Percentiles rank a stretch among this genome's conserved stretches.
Conservation (phyloP, 2,329 filamentous ascomycete species). For the Polytolypa hystricis region DNA sequence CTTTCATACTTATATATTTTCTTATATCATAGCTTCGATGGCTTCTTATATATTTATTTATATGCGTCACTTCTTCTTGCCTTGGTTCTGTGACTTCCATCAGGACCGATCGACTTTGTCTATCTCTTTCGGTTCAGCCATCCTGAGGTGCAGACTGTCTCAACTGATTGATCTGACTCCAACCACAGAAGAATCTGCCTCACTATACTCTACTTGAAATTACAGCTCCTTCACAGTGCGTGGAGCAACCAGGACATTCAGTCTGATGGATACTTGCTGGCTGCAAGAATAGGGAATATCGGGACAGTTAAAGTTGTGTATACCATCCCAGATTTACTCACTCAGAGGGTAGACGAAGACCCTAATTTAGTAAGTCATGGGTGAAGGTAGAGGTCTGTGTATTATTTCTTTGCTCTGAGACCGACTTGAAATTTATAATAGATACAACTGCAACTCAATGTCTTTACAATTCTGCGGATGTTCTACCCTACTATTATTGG, state of each 20-base stretch:
- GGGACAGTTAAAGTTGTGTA: not conserved
- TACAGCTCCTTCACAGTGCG: not conserved
- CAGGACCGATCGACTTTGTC: too few species aligned
- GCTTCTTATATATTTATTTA: too few species aligned
- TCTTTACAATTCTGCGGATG: too few species aligned
- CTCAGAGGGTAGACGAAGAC: too few species aligned
- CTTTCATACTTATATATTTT: too few species aligned
- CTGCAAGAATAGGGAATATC: not conserved
- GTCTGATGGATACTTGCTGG: not conserved
- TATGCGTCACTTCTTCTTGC: too few species aligned
- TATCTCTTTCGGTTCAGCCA: too few species aligned
- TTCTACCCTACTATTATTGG: not conserved
- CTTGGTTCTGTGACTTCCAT: too few species aligned
- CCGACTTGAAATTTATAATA: too few species aligned
- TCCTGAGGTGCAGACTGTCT: not conserved
- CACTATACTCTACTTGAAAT: not conserved
- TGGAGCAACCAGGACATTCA: not conserved
- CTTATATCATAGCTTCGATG: too few species aligned
- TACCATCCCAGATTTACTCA: not conserved
- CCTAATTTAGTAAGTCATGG: not conserved
- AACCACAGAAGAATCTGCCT: not conserved
- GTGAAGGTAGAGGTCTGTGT: not conserved
- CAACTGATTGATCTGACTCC: not conserved
- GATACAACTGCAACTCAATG: too few species aligned
- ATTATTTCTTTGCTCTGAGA: not conserved